Percentiles rank a stretch among this genome's conserved stretches.
Evolutionary conservation across 2,329 filamentous ascomycete species (phyloP).

Genomic region (Cytospora schulzeri): DNA sequence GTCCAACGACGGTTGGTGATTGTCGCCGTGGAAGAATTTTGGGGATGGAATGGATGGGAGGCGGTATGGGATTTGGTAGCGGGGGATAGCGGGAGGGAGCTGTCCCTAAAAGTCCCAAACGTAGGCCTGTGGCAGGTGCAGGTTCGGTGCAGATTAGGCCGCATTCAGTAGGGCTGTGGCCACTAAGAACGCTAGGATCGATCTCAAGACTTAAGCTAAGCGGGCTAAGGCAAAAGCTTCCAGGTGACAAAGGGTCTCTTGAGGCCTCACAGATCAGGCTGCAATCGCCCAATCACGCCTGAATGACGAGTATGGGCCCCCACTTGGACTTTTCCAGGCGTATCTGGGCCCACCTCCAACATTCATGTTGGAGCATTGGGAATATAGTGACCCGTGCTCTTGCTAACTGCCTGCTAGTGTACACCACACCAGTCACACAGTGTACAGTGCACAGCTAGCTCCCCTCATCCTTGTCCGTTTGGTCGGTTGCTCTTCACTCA

Average conservation of each 20-base stretch:
- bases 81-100: conserved; percentile 5
- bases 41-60: conserved; percentile 24
- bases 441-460: background rate
- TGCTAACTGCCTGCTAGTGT: background rate
- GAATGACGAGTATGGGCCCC: background rate
- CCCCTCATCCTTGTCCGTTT: background rate
- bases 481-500: background rate
- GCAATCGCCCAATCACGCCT: background rate
- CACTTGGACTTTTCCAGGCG: background rate
- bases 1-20: conserved; percentile 14
- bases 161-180: conserved; percentile 19
- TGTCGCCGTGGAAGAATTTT: conserved; percentile 28
- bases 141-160: conserved; percentile 14
- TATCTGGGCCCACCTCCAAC: background rate
- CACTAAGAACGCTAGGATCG: conserved; percentile 6
- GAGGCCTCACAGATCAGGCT: background rate
- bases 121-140: conserved; percentile 6
- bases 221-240: conserved; percentile 5
- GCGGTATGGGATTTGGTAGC: conserved; percentile 20
- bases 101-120: conserved; percentile 10
- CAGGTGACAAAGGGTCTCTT: background rate
- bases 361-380: no score
- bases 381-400: background rate
- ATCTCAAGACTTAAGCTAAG: conserved; percentile 7
- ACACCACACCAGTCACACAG: no score